A percentile compares a stretch with the other conserved stretches of the same genome.
Conservation (phyloP, 495 filamentous ascomycete species). For the Hypoxylon subgilvum region DNA sequence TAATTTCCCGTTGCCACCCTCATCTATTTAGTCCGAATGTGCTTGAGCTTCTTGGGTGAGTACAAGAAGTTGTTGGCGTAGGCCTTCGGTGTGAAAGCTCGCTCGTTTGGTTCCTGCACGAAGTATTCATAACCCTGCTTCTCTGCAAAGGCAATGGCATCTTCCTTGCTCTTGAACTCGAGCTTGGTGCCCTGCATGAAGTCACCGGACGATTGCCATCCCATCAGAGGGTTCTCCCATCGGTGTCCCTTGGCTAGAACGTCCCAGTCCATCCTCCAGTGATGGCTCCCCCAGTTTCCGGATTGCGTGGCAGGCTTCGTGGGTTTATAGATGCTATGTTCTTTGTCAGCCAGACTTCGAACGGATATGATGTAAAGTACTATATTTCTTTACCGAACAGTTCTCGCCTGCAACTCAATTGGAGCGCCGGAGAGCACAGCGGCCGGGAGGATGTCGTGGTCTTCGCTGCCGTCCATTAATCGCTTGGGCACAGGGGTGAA, state of each 20-base stretch:
- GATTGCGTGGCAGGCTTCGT: constrained; percentile 94
- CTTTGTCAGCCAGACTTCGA: constrained; percentile 22
- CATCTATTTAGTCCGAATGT: constrained; percentile 84
- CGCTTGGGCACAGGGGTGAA: constrained; percentile 89
- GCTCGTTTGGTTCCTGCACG: constrained; percentile 92
- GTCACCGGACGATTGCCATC: constrained; percentile 96
- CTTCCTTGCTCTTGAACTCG: constrained; percentile 91
- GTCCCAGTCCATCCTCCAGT: constrained; percentile 99
- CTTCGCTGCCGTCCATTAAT: constrained; percentile 89
- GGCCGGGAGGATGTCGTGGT: constrained; percentile 73
- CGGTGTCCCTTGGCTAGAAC: constrained; percentile 81
- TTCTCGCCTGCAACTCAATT: constrained; percentile 88
- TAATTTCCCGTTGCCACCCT: background rate
- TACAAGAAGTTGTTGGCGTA: constrained; percentile 97
- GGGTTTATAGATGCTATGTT: constrained; percentile 80
- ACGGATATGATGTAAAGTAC: background rate
- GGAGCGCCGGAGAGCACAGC: constrained; percentile 91
- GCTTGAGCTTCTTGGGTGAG: constrained; percentile 83
- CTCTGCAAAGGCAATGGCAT: constrained; percentile 91
- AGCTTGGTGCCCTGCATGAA: constrained; percentile 89
- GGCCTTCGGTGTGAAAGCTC: constrained; percentile 84
- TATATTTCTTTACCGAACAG: constrained; percentile 72
- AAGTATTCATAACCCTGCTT: constrained; percentile 99
- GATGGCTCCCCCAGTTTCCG: constrained; percentile 76
- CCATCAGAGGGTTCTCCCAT: constrained; percentile 98